phyloP scores from a whole-genome alignment of 1,284 basidiomycete species.

The Cryptococcus deneoformans region DNA sequence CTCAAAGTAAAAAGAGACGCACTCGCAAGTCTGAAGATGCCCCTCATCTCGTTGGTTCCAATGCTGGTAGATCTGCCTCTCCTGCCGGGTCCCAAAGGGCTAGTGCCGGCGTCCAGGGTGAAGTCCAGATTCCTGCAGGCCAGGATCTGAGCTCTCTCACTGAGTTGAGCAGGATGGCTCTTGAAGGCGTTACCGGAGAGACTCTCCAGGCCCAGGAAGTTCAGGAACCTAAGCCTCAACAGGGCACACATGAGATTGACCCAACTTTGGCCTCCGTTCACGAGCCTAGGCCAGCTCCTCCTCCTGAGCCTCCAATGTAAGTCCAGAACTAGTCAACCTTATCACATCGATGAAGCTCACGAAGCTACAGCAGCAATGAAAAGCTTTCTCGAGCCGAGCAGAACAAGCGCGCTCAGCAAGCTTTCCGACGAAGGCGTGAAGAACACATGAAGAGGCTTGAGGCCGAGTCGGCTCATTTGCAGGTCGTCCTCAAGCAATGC shows the following conservation, averaged over 20 bases:
- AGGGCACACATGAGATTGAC: not conserved
- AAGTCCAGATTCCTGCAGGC: not conserved
- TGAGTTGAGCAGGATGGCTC: slow-evolving; percentile 13
- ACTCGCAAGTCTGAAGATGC: not conserved
- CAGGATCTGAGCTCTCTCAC: slow-evolving; percentile 11
- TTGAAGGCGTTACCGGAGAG: not conserved
- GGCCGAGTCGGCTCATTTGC: slow-evolving; percentile 28
- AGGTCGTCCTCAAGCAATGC: slow-evolving; percentile 20
- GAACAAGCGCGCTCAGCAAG: slow-evolving; percentile 48
- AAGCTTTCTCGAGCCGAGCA: slow-evolving; percentile 41
- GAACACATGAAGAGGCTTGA: slow-evolving; percentile 47
- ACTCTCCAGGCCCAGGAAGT: not conserved
- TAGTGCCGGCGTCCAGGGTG: not conserved
- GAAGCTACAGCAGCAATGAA: not conserved
- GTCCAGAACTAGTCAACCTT: not conserved
- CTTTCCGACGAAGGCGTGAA: slow-evolving; percentile 43
- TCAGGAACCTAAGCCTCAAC: not conserved
- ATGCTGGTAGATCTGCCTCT: not conserved
- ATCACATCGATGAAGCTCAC: not conserved
- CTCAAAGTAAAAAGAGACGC: slow-evolving; percentile 6
- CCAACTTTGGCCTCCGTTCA: not conserved
- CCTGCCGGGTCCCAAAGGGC: not conserved
- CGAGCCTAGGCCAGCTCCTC: not conserved
- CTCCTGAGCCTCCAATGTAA: not conserved
- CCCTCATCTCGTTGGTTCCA: not conserved